Percentiles rank a stretch among this genome's conserved stretches.
Conservation (phyloP, 1,284 basidiomycete genomes). For the Boletus albobrunnescens region DNA sequence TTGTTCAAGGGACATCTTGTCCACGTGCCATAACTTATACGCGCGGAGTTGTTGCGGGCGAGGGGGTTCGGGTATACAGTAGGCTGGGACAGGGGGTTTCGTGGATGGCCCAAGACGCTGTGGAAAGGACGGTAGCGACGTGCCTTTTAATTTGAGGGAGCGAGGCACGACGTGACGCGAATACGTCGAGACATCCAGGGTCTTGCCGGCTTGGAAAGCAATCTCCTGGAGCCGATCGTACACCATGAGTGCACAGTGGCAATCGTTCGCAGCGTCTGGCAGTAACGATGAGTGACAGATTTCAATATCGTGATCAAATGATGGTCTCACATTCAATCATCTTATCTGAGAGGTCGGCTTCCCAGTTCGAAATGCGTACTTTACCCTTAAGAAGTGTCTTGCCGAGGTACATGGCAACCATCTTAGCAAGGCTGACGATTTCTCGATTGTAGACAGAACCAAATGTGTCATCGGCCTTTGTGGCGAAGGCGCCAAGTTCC, state of each 20-base stretch:
- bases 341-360: constrained; percentile 38
- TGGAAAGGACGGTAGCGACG: neutral
- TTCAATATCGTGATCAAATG: neutral
- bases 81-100: constrained; percentile 16
- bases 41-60: constrained; percentile 49
- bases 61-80: constrained; percentile 32
- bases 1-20: constrained; percentile 39
- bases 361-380: constrained; percentile 59
- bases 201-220: constrained; percentile 28
- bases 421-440: constrained; percentile 51
- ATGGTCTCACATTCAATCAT: constrained; percentile 47
- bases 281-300: neutral
- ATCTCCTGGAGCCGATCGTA: constrained; percentile 42
- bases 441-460: constrained; percentile 37
- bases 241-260: constrained; percentile 49
- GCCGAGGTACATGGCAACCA: constrained; percentile 49
- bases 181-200: constrained; percentile 30
- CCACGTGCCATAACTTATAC: constrained; percentile 54
- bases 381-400: constrained; percentile 48
- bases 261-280: constrained; percentile 61
- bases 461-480: constrained; percentile 44
- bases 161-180: constrained; percentile 30
- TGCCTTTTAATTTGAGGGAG: constrained; percentile 1
- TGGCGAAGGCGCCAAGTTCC: constrained; percentile 53
- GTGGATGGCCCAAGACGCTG: neutral